A percentile compares a stretch with the other conserved stretches of the same genome.
Evolutionary conservation across 2,329 filamentous ascomycete species (phyloP).

Genomic region (Apiospora aurea): DNA sequence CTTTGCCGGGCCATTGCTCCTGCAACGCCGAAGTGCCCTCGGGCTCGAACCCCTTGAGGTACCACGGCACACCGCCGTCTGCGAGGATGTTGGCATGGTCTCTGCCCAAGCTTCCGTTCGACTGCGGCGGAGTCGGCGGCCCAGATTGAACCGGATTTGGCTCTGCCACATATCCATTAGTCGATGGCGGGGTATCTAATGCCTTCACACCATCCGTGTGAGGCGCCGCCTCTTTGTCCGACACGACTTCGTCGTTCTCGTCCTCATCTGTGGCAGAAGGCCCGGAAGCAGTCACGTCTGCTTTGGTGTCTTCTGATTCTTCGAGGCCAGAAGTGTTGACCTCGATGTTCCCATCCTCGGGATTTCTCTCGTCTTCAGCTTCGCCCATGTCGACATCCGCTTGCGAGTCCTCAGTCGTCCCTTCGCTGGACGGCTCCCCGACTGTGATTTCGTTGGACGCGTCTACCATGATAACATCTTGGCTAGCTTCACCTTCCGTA

Average conservation of each 20-base stretch:
- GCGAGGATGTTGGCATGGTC: slow-evolving; percentile 61
- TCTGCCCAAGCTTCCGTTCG: slow-evolving; percentile 61
- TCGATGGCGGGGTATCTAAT: slow-evolving; percentile 55
- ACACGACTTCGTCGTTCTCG: slow-evolving; percentile 32
- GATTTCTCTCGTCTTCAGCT: slow-evolving; percentile 45
- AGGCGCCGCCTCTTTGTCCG: slow-evolving; percentile 36
- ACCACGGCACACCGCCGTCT: slow-evolving; percentile 87
- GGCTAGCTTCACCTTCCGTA: slow-evolving; percentile 48
- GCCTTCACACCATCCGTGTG: slow-evolving; percentile 41
- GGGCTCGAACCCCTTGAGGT: slow-evolving; percentile 81
- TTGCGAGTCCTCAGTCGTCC: slow-evolving; percentile 44
- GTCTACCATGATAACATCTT: slow-evolving; percentile 61
- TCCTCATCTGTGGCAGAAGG: slow-evolving; percentile 30
- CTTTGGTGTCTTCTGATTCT: slow-evolving; percentile 49
- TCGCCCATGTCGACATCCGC: slow-evolving; percentile 47
- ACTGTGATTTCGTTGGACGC: slow-evolving; percentile 57
- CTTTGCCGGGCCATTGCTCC: slow-evolving; percentile 76
- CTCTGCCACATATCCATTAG: slow-evolving; percentile 52
- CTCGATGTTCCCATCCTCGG: slow-evolving; percentile 51
- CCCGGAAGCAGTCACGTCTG: slow-evolving; percentile 45
- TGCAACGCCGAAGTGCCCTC: slow-evolving; percentile 80
- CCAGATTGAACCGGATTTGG: slow-evolving; percentile 45
- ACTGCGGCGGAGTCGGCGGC: slow-evolving; percentile 73
- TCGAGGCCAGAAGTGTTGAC: slow-evolving; percentile 52
- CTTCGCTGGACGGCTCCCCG: slow-evolving; percentile 40